Evolutionary conservation across 2,329 filamentous ascomycete genomes (phyloP), one percentile per base, ranked within the genome.

Genomic region (Westerdykella sp.): DNA sequence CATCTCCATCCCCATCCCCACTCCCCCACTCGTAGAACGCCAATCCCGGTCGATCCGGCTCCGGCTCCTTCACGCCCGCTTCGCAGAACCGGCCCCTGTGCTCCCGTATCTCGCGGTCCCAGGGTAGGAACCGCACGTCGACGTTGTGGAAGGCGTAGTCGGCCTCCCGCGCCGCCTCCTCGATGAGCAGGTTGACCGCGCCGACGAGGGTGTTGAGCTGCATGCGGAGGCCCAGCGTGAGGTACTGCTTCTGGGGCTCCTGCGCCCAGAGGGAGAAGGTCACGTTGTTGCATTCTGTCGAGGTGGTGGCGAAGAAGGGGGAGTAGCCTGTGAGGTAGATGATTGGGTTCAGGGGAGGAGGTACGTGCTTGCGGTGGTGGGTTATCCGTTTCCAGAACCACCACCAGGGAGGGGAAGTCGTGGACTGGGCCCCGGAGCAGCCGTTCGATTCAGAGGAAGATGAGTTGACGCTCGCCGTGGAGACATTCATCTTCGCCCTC

Each of bases 1-100:
- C 37, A 21, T 61, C 55, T 25, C 60, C 60, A 1, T 51, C 55
- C 1, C 14, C n/a, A 35, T 64, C 60, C 1, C 58, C 47, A 1
- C 59, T 65, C 18, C 54, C 46, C 59, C 60, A 63, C 30, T 65
- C 60, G 38, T 60, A 65, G 39, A 64, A 65, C 6, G 43, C 43
- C 3, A 65, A 45, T 3, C 39, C 59, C 1, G 12, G 3, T 7
- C 60, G 55, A 34, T 62, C 60, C 1, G 60, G 57, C 14, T 48
- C 51, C 0, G 59, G 58, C 41, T 64, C 59, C 6, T 43, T 37
- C 2, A 62, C 46, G 30, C 54, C 57, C 2, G 40, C 32, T 36
- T 63, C 59, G 42, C 59, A 64, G 37, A 60, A 64, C 12, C 59
- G 45, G 34, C 60, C 59, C 2, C 45, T 43, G 1, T 28, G 31